These are phyloP conservation scores for Vanderwaltozyma verrucispora DNA, from an alignment of 805 yeast genomes.

Conservation along the genomic window DNA sequence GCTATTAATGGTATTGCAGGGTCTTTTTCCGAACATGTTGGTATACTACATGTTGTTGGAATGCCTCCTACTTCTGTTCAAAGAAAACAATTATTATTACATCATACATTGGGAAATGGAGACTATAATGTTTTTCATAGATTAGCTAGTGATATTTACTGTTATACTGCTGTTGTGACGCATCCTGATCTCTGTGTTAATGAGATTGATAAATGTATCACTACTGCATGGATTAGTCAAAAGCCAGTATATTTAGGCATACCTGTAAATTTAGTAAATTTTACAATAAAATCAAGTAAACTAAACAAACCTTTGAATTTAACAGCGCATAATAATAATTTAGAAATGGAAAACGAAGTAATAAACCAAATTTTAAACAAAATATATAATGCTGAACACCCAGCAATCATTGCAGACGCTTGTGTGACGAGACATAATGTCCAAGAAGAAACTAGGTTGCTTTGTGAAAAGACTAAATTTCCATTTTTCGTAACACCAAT, in stretches of 20 bases:
- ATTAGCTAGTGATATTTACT: constrained; percentile 58
- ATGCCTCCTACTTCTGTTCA: constrained; percentile 41
- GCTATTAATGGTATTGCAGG: constrained; percentile 81
- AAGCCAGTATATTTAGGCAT: constrained; percentile 70
- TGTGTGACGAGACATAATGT: constrained; percentile 66
- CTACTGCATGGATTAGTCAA: constrained; percentile 54
- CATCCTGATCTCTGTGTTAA: constrained; percentile 50
- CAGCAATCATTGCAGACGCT: constrained; percentile 67
- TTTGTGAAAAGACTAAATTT: constrained; percentile 54
- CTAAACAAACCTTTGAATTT: constrained; percentile 51
- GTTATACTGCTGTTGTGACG: constrained; percentile 45
- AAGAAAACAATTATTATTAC: constrained; percentile 44
- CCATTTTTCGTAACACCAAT: constrained; percentile 75
- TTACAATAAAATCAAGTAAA: constrained; percentile 37
- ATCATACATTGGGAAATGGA: constrained; percentile 71
- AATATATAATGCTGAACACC: constrained; percentile 45
- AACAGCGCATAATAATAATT: constrained; percentile 38
- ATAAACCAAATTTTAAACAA: constrained; percentile 37
- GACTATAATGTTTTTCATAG: constrained; percentile 60
- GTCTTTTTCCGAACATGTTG: constrained; percentile 72
- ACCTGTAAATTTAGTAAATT: constrained; percentile 65
- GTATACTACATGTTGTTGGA: constrained; percentile 79
- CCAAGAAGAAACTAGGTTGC: constrained; percentile 40
- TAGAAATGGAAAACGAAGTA: constrained; percentile 46
- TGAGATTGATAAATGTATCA: constrained; percentile 56